phyloP scores from a whole-genome alignment of 1,139 yeast genomes.

The Scheffersomyces illinoinensis region DNA sequence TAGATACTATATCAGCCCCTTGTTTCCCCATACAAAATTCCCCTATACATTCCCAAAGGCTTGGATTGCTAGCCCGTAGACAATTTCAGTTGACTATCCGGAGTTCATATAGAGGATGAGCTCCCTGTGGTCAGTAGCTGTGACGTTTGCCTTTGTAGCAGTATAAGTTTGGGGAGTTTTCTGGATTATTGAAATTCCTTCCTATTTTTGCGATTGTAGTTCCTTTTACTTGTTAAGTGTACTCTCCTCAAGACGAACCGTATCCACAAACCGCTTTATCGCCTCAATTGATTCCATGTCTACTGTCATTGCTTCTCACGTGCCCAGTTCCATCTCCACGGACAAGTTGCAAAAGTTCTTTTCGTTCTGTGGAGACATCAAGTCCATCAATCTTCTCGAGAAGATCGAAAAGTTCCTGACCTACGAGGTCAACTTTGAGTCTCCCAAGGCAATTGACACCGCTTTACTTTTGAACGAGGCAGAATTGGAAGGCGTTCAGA shows the following conservation, averaged over 20 bases:
- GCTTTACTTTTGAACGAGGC: slow-evolving; percentile 75
- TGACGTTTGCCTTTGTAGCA: background rate
- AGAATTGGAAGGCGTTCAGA: slow-evolving; percentile 60
- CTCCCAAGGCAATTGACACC: slow-evolving; percentile 66
- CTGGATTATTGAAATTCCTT: background rate
- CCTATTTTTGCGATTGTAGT: background rate
- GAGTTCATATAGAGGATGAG: background rate
- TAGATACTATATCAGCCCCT: too few relatives aligned
- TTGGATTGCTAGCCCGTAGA: too few relatives aligned
- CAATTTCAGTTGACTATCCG: background rate
- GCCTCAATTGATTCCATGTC: slow-evolving; percentile 24
- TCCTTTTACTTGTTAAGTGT: background rate
- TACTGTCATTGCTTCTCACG: slow-evolving; percentile 57
- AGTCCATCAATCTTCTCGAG: slow-evolving; percentile 37
- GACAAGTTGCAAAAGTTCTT: slow-evolving; percentile 68
- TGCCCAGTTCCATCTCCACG: slow-evolving; percentile 55
- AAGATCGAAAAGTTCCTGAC: slow-evolving; percentile 29
- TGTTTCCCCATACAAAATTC: too few relatives aligned
- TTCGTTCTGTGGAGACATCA: slow-evolving; percentile 74
- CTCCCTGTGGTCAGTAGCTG: background rate
- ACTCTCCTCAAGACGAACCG: background rate
- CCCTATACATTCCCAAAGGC: too few relatives aligned
- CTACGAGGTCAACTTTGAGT: slow-evolving; percentile 55
- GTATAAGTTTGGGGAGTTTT: background rate
- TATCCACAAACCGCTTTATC: background rate